These are phyloP conservation scores for Pelargonium myrrhifolium DNA, from an alignment of 441 rosid species.

Conservation along the genomic window DNA sequence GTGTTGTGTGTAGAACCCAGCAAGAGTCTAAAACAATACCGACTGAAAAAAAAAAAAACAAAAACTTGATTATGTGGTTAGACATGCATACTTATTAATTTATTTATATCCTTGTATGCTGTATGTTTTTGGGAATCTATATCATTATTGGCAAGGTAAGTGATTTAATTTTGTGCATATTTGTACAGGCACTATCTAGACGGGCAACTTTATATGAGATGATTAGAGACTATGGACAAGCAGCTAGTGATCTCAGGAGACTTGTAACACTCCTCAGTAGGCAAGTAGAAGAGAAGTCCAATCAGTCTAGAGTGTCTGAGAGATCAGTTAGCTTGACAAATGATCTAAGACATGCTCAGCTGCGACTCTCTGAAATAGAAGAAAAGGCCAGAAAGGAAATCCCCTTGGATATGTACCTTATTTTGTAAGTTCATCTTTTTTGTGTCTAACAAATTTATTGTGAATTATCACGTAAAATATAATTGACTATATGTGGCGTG, in stretches of 20 bases:
- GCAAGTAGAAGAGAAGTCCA: constrained; percentile 35
- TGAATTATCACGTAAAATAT: no score
- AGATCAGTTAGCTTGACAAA: constrained; percentile 31
- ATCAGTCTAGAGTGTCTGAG: constrained; percentile 30
- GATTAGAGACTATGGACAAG: constrained; percentile 86
- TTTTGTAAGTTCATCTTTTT: constrained; percentile 52
- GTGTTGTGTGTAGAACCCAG: no score
- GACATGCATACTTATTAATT: no score
- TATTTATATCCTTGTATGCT: not conserved
- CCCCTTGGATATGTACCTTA: constrained; percentile 62
- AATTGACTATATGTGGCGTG: no score
- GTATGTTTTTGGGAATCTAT: not conserved
- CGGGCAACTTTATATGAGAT: constrained; percentile 78
- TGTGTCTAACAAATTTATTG: no score
- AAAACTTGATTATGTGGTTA: no score
- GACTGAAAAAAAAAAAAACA: no score
- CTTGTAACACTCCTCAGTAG: constrained; percentile 52
- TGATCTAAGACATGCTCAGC: constrained; percentile 63
- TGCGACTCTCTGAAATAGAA: constrained; percentile 51
- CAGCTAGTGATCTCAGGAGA: constrained; percentile 65
- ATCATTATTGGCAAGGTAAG: not conserved
- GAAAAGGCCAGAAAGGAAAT: constrained; percentile 59
- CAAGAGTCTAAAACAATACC: no score
- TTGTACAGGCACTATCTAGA: constrained; percentile 74
- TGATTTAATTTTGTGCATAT: not conserved